Percentiles rank a stretch among this genome's conserved stretches.
These are phyloP conservation scores for Clarireedia hainanense DNA, from an alignment of 2,329 filamentous ascomycete species.

Conservation along the genomic window DNA sequence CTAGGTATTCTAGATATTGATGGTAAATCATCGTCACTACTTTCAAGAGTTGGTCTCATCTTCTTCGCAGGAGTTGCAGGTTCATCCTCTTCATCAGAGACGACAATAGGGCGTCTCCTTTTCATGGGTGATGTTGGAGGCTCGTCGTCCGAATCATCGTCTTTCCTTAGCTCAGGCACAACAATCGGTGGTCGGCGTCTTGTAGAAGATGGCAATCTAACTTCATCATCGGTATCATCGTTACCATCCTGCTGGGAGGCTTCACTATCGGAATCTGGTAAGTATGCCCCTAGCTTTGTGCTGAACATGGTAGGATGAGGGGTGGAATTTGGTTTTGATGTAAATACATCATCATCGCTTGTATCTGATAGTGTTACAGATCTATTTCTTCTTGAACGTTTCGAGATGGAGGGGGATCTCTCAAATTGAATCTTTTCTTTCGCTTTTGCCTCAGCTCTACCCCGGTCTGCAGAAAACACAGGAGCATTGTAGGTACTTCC, in stretches of 20 bases:
- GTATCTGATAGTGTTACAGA: slow-evolving; percentile 8
- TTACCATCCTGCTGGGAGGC: neutral
- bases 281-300: neutral
- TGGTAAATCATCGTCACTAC: slow-evolving; percentile 1
- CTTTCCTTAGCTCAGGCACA: neutral
- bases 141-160: slow-evolving; percentile 11
- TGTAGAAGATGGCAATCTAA: slow-evolving; percentile 14
- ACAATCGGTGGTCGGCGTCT: slow-evolving; percentile 10
- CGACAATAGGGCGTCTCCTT: neutral
- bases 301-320: slow-evolving; percentile 2
- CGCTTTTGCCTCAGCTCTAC: neutral
- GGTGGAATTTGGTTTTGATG: neutral
- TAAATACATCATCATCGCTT: slow-evolving; percentile 10
- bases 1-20: slow-evolving; percentile 5
- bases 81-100: slow-evolving; percentile 4
- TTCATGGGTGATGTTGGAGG: slow-evolving; percentile 17
- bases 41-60: neutral
- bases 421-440: neutral
- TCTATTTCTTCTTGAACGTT: neutral
- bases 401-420: neutral
- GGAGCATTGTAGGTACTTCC: slow-evolving; percentile 8
- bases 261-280: neutral
- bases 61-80: slow-evolving; percentile 1
- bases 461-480: neutral
- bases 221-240: slow-evolving; percentile 14